Evolutionary conservation across 2,329 filamentous ascomycete genomes (phyloP).

Genomic region (Fusarium oxysporum): DNA sequence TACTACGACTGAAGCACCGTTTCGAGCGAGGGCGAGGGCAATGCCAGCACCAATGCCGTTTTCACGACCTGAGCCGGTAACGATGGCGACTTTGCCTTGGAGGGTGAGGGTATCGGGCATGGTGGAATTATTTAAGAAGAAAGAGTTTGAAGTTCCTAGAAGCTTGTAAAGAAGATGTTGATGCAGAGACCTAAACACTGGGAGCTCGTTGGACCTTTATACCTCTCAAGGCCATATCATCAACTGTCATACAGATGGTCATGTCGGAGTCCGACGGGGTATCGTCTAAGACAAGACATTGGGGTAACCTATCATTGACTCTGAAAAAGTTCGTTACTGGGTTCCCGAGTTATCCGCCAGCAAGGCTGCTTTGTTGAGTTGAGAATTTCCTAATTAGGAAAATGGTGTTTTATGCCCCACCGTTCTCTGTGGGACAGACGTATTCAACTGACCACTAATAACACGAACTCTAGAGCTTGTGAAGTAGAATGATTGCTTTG

Average conservation of each 20-base stretch:
- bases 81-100: slow-evolving; percentile 55
- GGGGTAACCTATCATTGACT: neutral
- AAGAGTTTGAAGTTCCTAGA: too few relatives aligned
- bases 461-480: fast-evolving
- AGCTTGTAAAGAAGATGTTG: fast-evolving
- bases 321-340: neutral
- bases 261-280: neutral
- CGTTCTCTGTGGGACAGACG: neutral
- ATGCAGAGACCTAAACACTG: neutral
- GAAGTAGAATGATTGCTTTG: neutral
- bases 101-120: slow-evolving; percentile 52
- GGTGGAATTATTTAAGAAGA: too few relatives aligned
- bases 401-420: slow-evolving; percentile 3
- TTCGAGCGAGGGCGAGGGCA: slow-evolving; percentile 53
- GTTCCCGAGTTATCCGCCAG: neutral
- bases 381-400: slow-evolving; percentile 19
- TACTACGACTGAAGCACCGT: slow-evolving; percentile 55
- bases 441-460: neutral
- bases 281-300: fast-evolving
- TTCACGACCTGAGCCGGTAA: slow-evolving; percentile 59
- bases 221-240: neutral
- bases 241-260: neutral
- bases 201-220: neutral
- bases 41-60: slow-evolving; percentile 59
- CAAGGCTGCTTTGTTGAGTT: neutral